Conservation (phyloP, 768 basidiomycete genomes). For the Collybiopsis luxurians region DNA sequence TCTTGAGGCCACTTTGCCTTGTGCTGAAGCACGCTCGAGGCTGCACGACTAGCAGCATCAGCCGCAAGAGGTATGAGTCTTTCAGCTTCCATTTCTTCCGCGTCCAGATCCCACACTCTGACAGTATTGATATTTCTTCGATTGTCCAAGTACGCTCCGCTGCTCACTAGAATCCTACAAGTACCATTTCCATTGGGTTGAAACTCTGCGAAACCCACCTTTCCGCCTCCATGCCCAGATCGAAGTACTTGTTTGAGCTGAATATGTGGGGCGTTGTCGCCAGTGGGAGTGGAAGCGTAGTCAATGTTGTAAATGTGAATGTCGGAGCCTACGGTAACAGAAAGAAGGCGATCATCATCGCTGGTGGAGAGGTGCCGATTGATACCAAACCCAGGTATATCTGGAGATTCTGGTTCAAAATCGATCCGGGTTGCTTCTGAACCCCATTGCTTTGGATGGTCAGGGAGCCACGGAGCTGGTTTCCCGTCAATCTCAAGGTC, state of each 20-base stretch:
- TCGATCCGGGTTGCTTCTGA: neutral
- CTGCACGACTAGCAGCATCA: neutral
- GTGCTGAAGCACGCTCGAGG: neutral
- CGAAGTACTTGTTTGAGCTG: too few species aligned
- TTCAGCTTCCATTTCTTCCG: neutral
- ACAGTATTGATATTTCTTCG: neutral
- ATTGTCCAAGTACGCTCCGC: neutral
- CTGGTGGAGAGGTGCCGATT: neutral
- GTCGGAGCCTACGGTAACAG: neutral
- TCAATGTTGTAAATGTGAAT: neutral
- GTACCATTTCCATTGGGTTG: too few species aligned
- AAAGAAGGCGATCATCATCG: constrained; percentile 3
- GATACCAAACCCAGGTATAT: neutral
- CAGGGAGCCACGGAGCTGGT: neutral
- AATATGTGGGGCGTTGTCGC: too few species aligned
- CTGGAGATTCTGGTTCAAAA: too few species aligned
- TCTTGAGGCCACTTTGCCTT: neutral
- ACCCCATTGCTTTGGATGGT: constrained; percentile 3
- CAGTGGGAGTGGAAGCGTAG: neutral
- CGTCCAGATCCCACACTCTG: neutral
- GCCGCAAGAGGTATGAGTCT: neutral
- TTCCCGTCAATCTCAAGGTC: neutral
- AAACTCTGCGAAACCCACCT: too few species aligned
- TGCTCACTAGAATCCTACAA: too few species aligned
- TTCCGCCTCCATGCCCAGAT: too few species aligned